Percentiles rank a stretch among this genome's conserved stretches.
phyloP scores from a whole-genome alignment of 495 filamentous ascomycete genomes.

The Schizothecium vesticola region DNA sequence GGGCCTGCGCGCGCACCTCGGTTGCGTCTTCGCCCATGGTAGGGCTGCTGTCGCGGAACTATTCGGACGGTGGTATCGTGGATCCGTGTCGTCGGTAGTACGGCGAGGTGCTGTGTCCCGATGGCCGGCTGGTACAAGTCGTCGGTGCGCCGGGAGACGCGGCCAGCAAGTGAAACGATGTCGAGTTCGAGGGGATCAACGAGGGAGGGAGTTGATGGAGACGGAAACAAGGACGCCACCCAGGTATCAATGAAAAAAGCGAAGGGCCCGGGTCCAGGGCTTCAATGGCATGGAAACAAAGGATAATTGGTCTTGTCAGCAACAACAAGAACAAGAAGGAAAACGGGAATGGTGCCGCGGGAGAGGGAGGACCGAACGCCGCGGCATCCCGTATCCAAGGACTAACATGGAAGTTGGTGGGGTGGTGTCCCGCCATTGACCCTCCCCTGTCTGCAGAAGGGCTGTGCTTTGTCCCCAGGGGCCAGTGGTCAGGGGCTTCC shows the following conservation, averaged over 20 bases:
- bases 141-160: neutral
- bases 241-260: neutral
- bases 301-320: neutral
- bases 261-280: neutral
- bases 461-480: neutral
- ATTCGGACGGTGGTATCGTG: neutral
- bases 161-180: neutral
- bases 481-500: neutral
- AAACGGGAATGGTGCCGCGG: neutral
- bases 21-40: slow-evolving; percentile 15
- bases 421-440: neutral
- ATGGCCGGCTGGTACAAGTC: neutral
- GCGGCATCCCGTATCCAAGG: neutral
- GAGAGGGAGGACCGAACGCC: neutral
- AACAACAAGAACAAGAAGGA: neutral
- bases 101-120: neutral
- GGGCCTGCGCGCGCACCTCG: slow-evolving; percentile 11
- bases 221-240: neutral
- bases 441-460: neutral
- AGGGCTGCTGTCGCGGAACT: neutral
- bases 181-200: neutral
- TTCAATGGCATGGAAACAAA: neutral
- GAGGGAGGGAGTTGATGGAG: neutral
- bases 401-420: neutral
- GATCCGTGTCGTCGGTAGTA: neutral